Evolutionary conservation across 176 grass and related monocot genomes (phyloP).

Genomic region (Cenchrus purpureus): DNA sequence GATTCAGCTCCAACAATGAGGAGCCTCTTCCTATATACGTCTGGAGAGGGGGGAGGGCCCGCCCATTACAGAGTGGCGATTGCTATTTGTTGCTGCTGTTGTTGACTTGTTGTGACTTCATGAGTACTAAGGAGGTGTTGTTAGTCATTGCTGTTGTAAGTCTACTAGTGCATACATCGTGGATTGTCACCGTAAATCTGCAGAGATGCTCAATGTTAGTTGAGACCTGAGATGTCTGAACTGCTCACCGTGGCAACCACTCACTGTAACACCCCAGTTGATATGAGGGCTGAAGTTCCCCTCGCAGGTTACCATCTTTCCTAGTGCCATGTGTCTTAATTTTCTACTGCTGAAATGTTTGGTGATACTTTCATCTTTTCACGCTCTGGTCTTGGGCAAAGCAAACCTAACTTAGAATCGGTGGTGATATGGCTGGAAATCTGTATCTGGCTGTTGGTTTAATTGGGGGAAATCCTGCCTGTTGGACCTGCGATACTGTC

Average conservation of each 20-base stretch:
- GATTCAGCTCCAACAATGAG: slow-evolving; percentile 34
- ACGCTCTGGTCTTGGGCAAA: background rate
- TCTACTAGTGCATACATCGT: slow-evolving; percentile 13
- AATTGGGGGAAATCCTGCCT: background rate
- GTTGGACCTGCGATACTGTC: background rate
- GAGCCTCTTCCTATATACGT: background rate
- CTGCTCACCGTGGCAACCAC: background rate
- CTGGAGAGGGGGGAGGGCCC: background rate
- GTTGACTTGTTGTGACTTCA: slow-evolving; percentile 24
- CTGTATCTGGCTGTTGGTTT: background rate
- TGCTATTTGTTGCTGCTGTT: slow-evolving; percentile 7
- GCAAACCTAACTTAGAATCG: background rate
- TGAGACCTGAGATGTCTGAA: background rate
- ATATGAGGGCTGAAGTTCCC: slow-evolving; percentile 19
- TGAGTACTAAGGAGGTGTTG: slow-evolving; percentile 22
- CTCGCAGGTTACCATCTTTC: background rate
- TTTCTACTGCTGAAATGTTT: background rate
- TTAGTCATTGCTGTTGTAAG: slow-evolving; percentile 8
- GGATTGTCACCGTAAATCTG: slow-evolving; percentile 5
- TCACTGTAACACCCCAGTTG: background rate
- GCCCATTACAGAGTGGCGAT: background rate
- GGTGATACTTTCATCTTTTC: slow-evolving; percentile 14
- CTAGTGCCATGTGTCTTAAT: background rate
- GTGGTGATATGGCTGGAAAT: background rate
- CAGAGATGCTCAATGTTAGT: background rate